Conservation (phyloP, 1,284 basidiomycete species). For the Fomes fomentarius region DNA sequence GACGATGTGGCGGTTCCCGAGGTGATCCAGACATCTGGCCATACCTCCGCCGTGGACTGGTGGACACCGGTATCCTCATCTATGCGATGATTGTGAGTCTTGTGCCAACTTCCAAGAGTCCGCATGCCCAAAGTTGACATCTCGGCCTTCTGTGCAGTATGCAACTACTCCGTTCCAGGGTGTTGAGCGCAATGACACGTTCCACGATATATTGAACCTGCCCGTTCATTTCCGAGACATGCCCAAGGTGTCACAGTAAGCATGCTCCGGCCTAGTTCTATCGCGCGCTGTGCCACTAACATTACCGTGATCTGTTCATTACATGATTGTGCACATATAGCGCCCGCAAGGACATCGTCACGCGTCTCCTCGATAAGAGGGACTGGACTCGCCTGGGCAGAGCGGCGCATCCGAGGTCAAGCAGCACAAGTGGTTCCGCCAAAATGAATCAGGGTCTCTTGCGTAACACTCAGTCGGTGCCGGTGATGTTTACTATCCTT, state of each 20-base stretch:
- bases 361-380: slow-evolving; percentile 91
- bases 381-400: slow-evolving; percentile 90
- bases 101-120: slow-evolving; percentile 1
- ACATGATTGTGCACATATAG: slow-evolving; percentile 42
- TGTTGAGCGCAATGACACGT: slow-evolving; percentile 91
- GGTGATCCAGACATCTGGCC: too few species aligned
- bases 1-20: too few species aligned
- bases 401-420: slow-evolving; percentile 98
- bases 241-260: too few species aligned
- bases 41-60: too few species aligned
- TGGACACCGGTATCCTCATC: slow-evolving; percentile 98
- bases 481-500: slow-evolving; percentile 60
- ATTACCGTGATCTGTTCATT: slow-evolving; percentile 14
- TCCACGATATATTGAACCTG: slow-evolving; percentile 95
- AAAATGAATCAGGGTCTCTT: slow-evolving; percentile 99
- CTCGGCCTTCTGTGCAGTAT: slow-evolving; percentile 56
- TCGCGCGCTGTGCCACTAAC: slow-evolving; percentile 17
- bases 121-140: slow-evolving; percentile 18
- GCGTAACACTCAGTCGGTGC: too few species aligned
- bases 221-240: too few species aligned
- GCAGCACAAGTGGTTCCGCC: slow-evolving; percentile 97
- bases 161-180: slow-evolving; percentile 99
- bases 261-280: slow-evolving; percentile 21
- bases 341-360: slow-evolving; percentile 86
- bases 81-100: slow-evolving; percentile 98